phyloP scores from a whole-genome alignment of 78 protist genomes.

The Emiliania huxleyi region DNA sequence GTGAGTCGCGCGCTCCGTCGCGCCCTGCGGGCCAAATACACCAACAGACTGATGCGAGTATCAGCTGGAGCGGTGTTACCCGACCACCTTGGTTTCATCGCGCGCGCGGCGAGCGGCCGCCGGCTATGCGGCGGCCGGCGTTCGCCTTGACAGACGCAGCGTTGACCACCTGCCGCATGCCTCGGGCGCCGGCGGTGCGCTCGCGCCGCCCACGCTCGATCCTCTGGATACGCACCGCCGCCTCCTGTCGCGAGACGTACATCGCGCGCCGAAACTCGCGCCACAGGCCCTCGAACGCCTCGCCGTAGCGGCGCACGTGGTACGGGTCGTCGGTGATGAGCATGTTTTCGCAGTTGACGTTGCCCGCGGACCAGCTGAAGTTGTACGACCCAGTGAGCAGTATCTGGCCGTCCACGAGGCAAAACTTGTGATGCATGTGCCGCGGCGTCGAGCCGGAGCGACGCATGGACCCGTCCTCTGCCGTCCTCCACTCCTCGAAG shows the following conservation, averaged over 20 bases:
- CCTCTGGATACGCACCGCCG: background rate
- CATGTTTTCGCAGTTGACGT: constrained; percentile 44
- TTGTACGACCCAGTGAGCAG: constrained; percentile 54
- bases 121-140: too few species aligned
- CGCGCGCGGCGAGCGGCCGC: too few species aligned
- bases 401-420: constrained; percentile 18
- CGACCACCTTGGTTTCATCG: too few species aligned
- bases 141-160: too few species aligned
- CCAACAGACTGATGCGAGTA: too few species aligned
- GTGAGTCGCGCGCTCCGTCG: too few species aligned
- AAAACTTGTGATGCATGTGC: constrained; percentile 64
- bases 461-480: background rate
- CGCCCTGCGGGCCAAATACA: too few species aligned
- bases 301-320: background rate
- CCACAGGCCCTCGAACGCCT: background rate
- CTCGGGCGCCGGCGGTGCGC: background rate
- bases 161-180: background rate
- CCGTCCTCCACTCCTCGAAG: background rate
- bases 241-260: background rate
- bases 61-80: too few species aligned
- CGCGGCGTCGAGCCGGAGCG: background rate
- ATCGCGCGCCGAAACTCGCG: background rate
- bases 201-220: background rate
- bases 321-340: background rate
- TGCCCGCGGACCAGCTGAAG: constrained; percentile 28